Conservation (phyloP, 441 rosid species). For the Daphne laureola region DNA sequence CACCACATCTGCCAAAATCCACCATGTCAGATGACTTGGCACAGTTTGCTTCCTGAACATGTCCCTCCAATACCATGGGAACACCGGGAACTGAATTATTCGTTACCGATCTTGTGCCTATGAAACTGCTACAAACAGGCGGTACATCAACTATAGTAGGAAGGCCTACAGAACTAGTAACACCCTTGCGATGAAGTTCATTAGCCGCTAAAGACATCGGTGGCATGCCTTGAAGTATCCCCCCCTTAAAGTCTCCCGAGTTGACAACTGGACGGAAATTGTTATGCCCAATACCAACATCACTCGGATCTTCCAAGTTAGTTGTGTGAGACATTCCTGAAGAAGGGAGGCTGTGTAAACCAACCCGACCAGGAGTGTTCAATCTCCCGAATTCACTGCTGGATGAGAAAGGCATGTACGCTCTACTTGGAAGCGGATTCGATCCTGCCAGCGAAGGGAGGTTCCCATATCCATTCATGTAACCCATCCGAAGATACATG, state of each 20-base stretch:
- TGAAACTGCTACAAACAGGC: slow-evolving; percentile 30
- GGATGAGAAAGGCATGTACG: slow-evolving; percentile 48
- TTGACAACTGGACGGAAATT: slow-evolving; percentile 36
- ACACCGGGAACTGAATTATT: slow-evolving; percentile 26
- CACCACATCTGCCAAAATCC: slow-evolving; percentile 29
- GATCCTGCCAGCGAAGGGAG: slow-evolving; percentile 39
- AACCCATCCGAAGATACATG: slow-evolving; percentile 44
- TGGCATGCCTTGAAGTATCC: slow-evolving; percentile 65
- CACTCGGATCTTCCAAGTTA: slow-evolving; percentile 25
- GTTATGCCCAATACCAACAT: slow-evolving; percentile 19
- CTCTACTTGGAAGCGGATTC: slow-evolving; percentile 36
- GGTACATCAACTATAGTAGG: slow-evolving; percentile 22
- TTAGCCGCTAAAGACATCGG: slow-evolving; percentile 45
- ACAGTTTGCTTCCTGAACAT: slow-evolving; percentile 25
- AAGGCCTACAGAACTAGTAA: slow-evolving; percentile 23
- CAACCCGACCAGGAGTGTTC: slow-evolving; percentile 52
- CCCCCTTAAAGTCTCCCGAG: slow-evolving; percentile 30
- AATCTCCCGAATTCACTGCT: slow-evolving; percentile 55
- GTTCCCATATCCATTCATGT: slow-evolving; percentile 43
- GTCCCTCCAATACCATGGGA: slow-evolving; percentile 34
- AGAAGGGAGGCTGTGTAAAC: slow-evolving; percentile 57
- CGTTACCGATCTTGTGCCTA: slow-evolving; percentile 19
- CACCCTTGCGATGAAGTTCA: slow-evolving; percentile 39
- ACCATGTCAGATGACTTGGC: slow-evolving; percentile 28
- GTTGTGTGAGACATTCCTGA: slow-evolving; percentile 37